Base-by-base conservation (phyloP, 495 filamentous ascomycete genomes). In the Aspergillus homomorphus region DNA sequence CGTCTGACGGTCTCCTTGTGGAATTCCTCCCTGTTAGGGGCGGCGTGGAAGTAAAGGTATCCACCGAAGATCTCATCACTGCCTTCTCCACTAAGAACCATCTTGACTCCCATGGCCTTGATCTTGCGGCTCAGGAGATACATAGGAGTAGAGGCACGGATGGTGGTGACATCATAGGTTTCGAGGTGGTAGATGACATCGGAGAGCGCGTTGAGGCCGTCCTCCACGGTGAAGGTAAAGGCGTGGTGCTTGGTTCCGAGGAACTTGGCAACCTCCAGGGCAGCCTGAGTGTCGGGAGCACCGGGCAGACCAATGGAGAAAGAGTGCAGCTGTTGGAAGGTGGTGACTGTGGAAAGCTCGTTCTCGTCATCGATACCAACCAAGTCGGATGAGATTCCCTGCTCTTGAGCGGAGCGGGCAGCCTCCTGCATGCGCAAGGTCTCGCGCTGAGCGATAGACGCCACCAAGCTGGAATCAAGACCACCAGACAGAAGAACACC, bases 151-250 rank as follows among this genome's bases (percentile, higher is more conserved):
- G 95, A 98, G 43, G 94, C 94, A 73, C 94, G 91, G 71, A 98
- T 96, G 16, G 94, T 98, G 55, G 94, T 98, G 16, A 98, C 95
- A 74, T 98, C 94, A 76, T 89, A 98, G 16, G 90, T 90, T 80
- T 98, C 94, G 57, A 98, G 84, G 75, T 98, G 95, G 76, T 89
- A 96, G 66, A 98, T 96, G 66, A 98, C 94, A 73, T 98, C 94
- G 23, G 88, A 90, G 3, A 98, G 83, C 45, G 94, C 95, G 78
- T 98, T 89, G 61, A 98, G 85, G 49, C 94, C 94, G 64, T 98
- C 94, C 73, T 98, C 87, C 55, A 98, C 86, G 53, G 92, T 97
- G 80, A 98, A 98, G 59, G 90, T 96, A 84, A 98, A 95, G 66
- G 89, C 87, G 76, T 98, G 91, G 74, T 98, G 94, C 78, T 91